Percentiles rank a stretch among this genome's conserved stretches.
Evolutionary conservation across 257 asterid species (phyloP).

Genomic region (Nicotiana benthamiana): DNA sequence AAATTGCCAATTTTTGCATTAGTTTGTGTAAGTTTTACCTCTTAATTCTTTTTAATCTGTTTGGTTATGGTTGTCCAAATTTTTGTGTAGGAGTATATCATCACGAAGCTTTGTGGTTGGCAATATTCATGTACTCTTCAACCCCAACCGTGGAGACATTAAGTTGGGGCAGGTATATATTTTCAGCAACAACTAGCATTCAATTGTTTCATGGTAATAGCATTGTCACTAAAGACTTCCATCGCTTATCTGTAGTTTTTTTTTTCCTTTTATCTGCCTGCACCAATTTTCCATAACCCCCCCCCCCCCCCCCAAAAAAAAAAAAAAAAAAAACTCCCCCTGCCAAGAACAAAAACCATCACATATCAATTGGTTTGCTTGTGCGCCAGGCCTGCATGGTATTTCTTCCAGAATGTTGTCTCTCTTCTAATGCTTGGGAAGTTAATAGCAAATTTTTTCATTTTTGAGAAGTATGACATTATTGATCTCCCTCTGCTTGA

Average conservation of each 20-base stretch:
- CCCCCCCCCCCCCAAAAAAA: background rate
- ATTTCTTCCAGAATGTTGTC: background rate
- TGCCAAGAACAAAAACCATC: background rate
- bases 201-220: background rate
- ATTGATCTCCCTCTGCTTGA: background rate
- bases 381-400: background rate
- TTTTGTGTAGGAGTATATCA: constrained; percentile 24
- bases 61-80: background rate
- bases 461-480: constrained; percentile 6
- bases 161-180: constrained; percentile 79
- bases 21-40: background rate
- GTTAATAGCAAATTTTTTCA: background rate
- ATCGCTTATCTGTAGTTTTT: background rate
- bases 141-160: constrained; percentile 88
- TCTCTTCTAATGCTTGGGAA: background rate
- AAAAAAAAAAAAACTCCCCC: background rate
- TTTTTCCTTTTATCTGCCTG: background rate
- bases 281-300: background rate
- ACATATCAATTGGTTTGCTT: background rate
- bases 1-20: background rate
- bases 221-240: background rate
- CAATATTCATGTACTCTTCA: constrained; percentile 74
- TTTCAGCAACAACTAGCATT: background rate
- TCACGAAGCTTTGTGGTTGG: constrained; percentile 56
- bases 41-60: background rate